phyloP scores from a whole-genome alignment of 78 protist genomes.

The Dictyostelium brefeldianum region DNA sequence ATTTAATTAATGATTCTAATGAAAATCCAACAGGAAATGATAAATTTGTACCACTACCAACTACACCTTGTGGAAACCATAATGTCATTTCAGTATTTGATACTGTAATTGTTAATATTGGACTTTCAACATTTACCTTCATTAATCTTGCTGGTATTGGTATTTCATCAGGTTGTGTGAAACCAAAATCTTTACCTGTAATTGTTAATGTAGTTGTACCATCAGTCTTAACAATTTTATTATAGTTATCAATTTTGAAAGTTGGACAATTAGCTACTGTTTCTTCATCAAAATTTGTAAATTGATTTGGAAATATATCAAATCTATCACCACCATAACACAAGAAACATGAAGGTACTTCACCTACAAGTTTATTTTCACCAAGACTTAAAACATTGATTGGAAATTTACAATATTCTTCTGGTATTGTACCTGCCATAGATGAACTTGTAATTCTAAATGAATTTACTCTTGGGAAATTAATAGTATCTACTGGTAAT shows the following conservation, averaged over 20 bases:
- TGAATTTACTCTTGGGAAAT: too few relatives aligned
- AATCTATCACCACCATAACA: background rate
- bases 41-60: background rate
- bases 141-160: background rate
- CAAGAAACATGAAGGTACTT: background rate
- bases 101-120: background rate
- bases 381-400: background rate
- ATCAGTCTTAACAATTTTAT: background rate
- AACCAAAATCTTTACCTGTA: background rate
- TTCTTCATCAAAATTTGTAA: background rate
- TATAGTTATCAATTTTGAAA: background rate
- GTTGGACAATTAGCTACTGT: background rate
- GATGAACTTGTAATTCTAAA: too few relatives aligned
- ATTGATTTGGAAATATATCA: background rate
- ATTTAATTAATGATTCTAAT: background rate
- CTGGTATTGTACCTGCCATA: background rate
- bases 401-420: background rate
- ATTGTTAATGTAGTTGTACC: background rate
- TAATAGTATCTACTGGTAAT: too few relatives aligned
- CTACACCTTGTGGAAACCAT: background rate
- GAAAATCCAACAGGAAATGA: background rate
- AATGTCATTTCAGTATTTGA: background rate
- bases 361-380: background rate
- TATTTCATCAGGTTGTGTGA: background rate
- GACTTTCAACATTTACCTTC: background rate